Conservation (phyloP, 768 basidiomycete genomes). For the Cystobasidium tubakii region DNA sequence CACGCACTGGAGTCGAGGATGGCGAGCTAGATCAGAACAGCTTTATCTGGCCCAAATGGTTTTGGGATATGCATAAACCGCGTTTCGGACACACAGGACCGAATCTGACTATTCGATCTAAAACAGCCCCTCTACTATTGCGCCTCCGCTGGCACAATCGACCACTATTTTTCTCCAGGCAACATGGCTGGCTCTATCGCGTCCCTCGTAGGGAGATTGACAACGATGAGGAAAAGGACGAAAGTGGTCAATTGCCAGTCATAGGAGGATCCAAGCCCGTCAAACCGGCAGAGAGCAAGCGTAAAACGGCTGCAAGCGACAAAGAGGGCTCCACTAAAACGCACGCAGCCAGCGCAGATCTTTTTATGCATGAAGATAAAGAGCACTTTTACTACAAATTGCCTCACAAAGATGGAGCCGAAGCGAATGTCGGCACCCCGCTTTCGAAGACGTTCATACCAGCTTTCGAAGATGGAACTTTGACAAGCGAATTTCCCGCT, state of each 20-base stretch:
- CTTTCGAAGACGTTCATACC: conserved; percentile 83
- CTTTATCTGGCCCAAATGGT: conserved; percentile 87
- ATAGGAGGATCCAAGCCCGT: not conserved
- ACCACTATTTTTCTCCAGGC: conserved; percentile 75
- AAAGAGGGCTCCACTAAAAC: not conserved
- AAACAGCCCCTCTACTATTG: conserved; percentile 75
- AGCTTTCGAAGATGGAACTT: conserved; percentile 75
- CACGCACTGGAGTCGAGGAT: not conserved
- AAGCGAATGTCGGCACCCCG: conserved; percentile 89
- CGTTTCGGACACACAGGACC: conserved; percentile 48
- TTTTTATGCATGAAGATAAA: conserved; percentile 55
- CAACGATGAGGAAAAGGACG: conserved; percentile 9
- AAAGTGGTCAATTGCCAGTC: conserved; percentile 4
- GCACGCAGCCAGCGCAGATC: conserved; percentile 54
- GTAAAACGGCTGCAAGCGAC: not conserved
- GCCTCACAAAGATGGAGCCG: conserved; percentile 92
- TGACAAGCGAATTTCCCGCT: conserved; percentile 69
- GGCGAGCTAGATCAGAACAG: not conserved
- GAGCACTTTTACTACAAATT: conserved; percentile 72
- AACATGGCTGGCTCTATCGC: conserved; percentile 88
- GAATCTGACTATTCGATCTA: conserved; percentile 77
- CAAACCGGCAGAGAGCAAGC: not conserved
- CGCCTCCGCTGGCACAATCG: conserved; percentile 78
- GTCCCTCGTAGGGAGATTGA: conserved; percentile 53
- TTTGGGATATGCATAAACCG: conserved; percentile 65